Evolutionary conservation across 139 green algal genomes (phyloP), one percentile per base, ranked within the genome.

Genomic region (Yamagishiella unicocca): DNA sequence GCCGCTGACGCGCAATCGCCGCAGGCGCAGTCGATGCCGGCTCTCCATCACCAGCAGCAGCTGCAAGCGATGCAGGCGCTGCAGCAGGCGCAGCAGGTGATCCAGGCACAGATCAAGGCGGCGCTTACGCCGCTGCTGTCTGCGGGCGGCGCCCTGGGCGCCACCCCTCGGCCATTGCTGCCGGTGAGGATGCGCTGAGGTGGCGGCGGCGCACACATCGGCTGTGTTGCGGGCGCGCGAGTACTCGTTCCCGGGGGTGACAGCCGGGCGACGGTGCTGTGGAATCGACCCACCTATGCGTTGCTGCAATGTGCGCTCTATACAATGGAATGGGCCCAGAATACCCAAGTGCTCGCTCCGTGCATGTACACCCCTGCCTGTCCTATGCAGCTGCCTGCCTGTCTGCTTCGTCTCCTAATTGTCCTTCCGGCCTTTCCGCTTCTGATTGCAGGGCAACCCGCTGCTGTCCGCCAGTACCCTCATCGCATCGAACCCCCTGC

Each of bases 31-130:
- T 21, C 40, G 40, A 1, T 55, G 70, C 2, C 54, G 38, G 9
- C 40, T 31, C 14, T 24, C 7, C 75, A 83, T 33, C 76, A 54
- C 53, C 29, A 75, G 46, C 80, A 87, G 64, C 82, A 89, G n/a
- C 40, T 50, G 53, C 75, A 53, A 22, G 31, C 35, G 21, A n/a
- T 38, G 1, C 37, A 53, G 53, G 58, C 35, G 25, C 19, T 68
- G 31, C 75, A 82, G n/a, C 17, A 83, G 33, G 53, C 50, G 17
- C 53, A 68, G n/a, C 31, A 71, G 21, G 53, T 37, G 4, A 10
- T 83, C 33, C 75, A 83, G 35, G 75, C 75, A 14, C 67, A 74
- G 38, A 55, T 68, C 29, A 80, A 55, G 43, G 33, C 79, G 77
- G 77, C 35, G 58, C 38, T 38, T 14, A 19, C 53, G 46, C 53